Conservation (phyloP, 306 rosid species). For the Vachellia collinsii region DNA sequence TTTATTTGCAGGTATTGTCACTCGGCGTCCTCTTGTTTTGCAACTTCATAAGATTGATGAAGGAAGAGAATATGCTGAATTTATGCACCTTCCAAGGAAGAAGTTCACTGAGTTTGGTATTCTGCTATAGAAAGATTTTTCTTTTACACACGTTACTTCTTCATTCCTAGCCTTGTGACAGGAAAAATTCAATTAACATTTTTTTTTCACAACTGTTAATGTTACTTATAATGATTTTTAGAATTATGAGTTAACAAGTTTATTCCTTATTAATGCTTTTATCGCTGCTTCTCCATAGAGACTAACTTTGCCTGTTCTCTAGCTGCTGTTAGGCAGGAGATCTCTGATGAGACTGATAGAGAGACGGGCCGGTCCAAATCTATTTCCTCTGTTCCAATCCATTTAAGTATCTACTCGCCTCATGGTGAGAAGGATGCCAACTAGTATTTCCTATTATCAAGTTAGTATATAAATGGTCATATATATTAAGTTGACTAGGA, state of each 20-base stretch:
- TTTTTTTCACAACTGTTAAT: neutral
- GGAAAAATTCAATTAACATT: constrained; percentile 5
- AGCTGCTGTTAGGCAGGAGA: constrained; percentile 99
- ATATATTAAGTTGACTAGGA: no score
- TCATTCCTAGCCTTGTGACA: constrained; percentile 1
- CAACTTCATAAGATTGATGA: constrained; percentile 88
- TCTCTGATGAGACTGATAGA: constrained; percentile 93
- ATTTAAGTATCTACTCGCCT: constrained; percentile 93
- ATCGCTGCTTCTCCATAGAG: constrained; percentile 38
- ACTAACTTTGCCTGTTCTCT: constrained; percentile 43
- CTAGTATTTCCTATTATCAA: constrained; percentile 3
- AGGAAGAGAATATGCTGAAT: constrained; percentile 81
- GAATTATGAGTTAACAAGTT: neutral
- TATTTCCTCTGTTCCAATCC: constrained; percentile 95
- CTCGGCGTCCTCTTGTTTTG: constrained; percentile 92
- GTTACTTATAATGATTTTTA: constrained; percentile 1
- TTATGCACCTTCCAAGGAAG: constrained; percentile 85
- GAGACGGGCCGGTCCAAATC: constrained; percentile 90
- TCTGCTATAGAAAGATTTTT: neutral
- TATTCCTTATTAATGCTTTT: constrained; percentile 5
- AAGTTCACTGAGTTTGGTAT: constrained; percentile 81
- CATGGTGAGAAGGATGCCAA: constrained; percentile 58
- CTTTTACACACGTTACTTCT: neutral
- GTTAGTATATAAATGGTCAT: neutral
- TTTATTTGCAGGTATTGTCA: constrained; percentile 76